Conservation (phyloP, 2,329 filamentous ascomycete species). For the Penicillium sp. region DNA sequence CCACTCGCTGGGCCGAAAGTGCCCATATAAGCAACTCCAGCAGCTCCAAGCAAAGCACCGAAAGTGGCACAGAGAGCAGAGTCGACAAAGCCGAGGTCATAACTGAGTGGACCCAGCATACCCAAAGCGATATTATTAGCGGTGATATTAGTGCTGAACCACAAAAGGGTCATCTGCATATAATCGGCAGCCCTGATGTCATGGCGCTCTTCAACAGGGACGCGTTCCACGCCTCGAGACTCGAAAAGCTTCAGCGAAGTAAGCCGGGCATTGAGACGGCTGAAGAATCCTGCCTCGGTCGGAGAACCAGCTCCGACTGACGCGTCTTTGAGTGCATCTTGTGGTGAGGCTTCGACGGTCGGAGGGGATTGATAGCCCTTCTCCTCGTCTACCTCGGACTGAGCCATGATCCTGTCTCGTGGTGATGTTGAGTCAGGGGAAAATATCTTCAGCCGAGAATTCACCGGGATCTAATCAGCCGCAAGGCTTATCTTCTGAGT, state of each 20-base stretch:
- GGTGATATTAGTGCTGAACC: slow-evolving; percentile 30
- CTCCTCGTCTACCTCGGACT: not conserved
- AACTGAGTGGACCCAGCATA: slow-evolving; percentile 34
- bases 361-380: not conserved
- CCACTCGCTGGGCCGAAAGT: slow-evolving; percentile 36
- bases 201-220: slow-evolving; percentile 51
- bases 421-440: not conserved
- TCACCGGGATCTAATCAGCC: not conserved
- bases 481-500: not conserved
- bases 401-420: not conserved
- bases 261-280: slow-evolving; percentile 1
- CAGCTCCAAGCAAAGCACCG: slow-evolving; percentile 27
- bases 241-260: slow-evolving; percentile 33
- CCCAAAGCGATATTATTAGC: slow-evolving; percentile 35
- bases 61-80: slow-evolving; percentile 28
- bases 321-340: not conserved
- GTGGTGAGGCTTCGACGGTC: not conserved
- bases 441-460: not conserved
- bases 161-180: slow-evolving; percentile 28
- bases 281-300: not conserved
- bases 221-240: slow-evolving; percentile 56
- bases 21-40: slow-evolving; percentile 31
- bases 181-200: slow-evolving; percentile 33
- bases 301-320: not conserved
- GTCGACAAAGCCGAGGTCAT: slow-evolving; percentile 34